Percentiles rank a stretch among this genome's conserved stretches.
phyloP scores from a whole-genome alignment of 2,329 filamentous ascomycete genomes.

The Thermoascus crustaceus region DNA sequence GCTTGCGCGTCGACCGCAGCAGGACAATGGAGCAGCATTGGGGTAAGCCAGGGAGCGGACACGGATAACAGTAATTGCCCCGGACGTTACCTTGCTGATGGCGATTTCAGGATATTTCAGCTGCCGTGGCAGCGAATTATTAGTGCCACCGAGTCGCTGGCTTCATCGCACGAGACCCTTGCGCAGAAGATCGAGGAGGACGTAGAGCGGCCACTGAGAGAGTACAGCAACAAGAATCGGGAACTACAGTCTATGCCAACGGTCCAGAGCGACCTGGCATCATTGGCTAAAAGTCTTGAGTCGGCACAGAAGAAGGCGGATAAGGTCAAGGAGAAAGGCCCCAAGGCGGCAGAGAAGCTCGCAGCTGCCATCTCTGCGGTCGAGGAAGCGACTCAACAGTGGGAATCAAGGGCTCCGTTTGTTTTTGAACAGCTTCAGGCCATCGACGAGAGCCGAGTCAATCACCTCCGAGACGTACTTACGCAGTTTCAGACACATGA shows the following conservation, averaged over 20 bases:
- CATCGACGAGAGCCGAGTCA: constrained; percentile 79
- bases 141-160: constrained; percentile 68
- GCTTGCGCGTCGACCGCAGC: constrained; percentile 64
- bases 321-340: constrained; percentile 72
- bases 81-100: constrained; percentile 1
- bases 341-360: constrained; percentile 63
- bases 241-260: constrained; percentile 75
- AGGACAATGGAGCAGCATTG: constrained; percentile 70
- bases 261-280: constrained; percentile 70
- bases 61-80: constrained; percentile 1
- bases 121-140: constrained; percentile 84
- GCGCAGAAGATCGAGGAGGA: constrained; percentile 78
- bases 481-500: constrained; percentile 93
- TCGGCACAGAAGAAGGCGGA: constrained; percentile 77
- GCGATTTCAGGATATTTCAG: constrained; percentile 65
- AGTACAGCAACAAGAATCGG: constrained; percentile 60
- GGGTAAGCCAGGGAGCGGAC: constrained; percentile 54
- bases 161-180: constrained; percentile 73
- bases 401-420: constrained; percentile 90
- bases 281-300: constrained; percentile 77
- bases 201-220: constrained; percentile 74
- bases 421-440: constrained; percentile 90
- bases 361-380: constrained; percentile 64
- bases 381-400: constrained; percentile 72
- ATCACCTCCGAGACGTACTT: constrained; percentile 80